A percentile compares a stretch with the other conserved stretches of the same genome.
Evolutionary conservation across 2,329 filamentous ascomycete genomes (phyloP).

Genomic region (Penicillium digitatum): DNA sequence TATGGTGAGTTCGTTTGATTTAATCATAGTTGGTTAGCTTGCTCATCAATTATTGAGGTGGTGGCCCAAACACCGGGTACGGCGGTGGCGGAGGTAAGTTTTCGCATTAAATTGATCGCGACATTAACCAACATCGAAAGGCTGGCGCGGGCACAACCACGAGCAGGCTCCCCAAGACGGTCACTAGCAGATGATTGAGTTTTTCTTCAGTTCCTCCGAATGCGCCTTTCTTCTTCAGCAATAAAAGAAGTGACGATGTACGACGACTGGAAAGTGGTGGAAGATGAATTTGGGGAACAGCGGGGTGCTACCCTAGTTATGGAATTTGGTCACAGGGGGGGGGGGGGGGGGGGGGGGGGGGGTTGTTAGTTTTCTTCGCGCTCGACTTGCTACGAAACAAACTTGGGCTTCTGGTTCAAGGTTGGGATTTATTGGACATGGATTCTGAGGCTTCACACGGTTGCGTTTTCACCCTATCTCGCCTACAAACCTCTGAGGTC

Average conservation of each 20-base stretch:
- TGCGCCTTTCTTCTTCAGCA: neutral
- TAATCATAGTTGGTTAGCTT: neutral
- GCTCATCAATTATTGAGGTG: constrained; percentile 11
- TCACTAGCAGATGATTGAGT: constrained; percentile 9
- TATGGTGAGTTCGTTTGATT: constrained; percentile 26
- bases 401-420: neutral
- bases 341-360: neutral
- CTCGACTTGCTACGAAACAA: neutral
- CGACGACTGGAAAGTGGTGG: neutral
- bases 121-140: constrained; percentile 12
- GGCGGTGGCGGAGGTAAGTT: constrained; percentile 28
- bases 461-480: neutral
- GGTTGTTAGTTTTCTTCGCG: neutral
- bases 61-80: constrained; percentile 26
- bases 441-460: neutral
- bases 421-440: neutral
- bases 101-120: too few species aligned
- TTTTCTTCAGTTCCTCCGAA: neutral
- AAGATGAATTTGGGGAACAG: neutral
- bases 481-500: neutral
- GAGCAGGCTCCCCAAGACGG: constrained; percentile 19
- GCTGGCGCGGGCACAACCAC: constrained; percentile 25
- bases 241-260: constrained; percentile 13
- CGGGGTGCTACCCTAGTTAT: neutral
- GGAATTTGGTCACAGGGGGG: neutral